Conservation (phyloP, 495 filamentous ascomycete species). For the Penicillium diatomitis region DNA sequence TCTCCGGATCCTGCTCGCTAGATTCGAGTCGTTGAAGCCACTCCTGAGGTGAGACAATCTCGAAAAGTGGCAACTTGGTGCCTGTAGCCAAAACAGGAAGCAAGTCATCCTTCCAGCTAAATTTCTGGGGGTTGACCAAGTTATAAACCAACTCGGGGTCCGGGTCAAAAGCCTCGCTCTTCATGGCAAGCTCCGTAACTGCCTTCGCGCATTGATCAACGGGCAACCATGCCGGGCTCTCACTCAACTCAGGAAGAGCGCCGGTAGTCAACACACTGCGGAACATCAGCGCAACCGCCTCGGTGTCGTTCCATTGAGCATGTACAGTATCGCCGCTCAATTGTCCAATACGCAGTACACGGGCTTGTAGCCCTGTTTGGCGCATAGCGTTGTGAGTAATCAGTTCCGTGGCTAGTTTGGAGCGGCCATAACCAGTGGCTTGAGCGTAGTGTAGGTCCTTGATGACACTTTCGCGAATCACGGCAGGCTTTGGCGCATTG, state of each 20-base stretch:
- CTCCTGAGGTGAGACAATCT: conserved; percentile 30
- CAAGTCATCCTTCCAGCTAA: conserved; percentile 45
- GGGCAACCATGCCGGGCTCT: conserved; percentile 47
- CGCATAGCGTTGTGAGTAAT: conserved; percentile 36
- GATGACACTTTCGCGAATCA: conserved; percentile 41
- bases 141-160: conserved; percentile 39
- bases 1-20: conserved; percentile 38
- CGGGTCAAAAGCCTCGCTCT: background rate
- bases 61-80: conserved; percentile 33
- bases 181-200: conserved; percentile 16
- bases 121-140: conserved; percentile 39
- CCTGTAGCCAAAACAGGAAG: conserved; percentile 37
- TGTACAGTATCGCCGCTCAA: conserved; percentile 46
- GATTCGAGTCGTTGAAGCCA: conserved; percentile 42
- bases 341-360: conserved; percentile 52
- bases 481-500: conserved; percentile 18
- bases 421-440: conserved; percentile 48
- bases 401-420: conserved; percentile 56
- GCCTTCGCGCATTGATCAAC: conserved; percentile 25
- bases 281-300: conserved; percentile 57
- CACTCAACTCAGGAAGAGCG: conserved; percentile 44
- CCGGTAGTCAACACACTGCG: conserved; percentile 37
- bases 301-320: conserved; percentile 55
- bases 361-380: conserved; percentile 22
- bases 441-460: conserved; percentile 40